Evolutionary conservation across 2,329 filamentous ascomycete genomes (phyloP), one percentile per base, ranked within the genome.

Genomic region (Pseudocercospora eumusae): DNA sequence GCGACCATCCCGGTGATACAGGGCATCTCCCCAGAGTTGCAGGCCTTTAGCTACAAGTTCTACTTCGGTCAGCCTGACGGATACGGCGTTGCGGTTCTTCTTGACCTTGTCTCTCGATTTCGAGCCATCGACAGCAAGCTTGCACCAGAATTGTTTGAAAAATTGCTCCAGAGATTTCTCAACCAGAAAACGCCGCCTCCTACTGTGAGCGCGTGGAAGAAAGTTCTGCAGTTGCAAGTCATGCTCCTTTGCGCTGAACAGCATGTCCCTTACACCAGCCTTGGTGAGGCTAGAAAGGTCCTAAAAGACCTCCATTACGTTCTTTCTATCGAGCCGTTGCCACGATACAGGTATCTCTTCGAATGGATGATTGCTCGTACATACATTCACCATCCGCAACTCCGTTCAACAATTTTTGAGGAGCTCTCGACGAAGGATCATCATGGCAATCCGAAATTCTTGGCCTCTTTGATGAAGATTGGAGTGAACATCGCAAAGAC

Each of bases 341-440:
- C 81, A 13, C 74, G 78, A 21, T 81, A 78, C 65, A 75, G 81
- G 21, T 80, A 78, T 63, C 66, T 82, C 2, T 68, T 82, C 1
- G 79, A 81, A 63, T 82, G 80, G 80, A 78, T 78, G 55, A 73
- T 81, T n/a, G 74, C 75, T 1, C 77, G 79, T 4, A 75, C 79
- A 13, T 78, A 79, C 54, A 69, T 75, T 15, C 71, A 71, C 8
- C 73, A 74, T 44, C 71, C 74, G 1, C 63, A 69, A 0, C 73
- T 75, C 21, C 64, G 73, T n/a, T 50, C 65, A 2, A 63, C 70
- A 0, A 73, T 80, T 10, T 66, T 81, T 3, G 63, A 71, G 1
- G 69, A 77, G 20, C 69, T 82, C 2, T 66, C 69, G 2, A 74
- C 71, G 0, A 70, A 76, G 28, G 78, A 80, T 25, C 79, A 82